These are phyloP conservation scores for Epichloe gansuensis DNA, from an alignment of 2,329 filamentous ascomycete species.

Conservation along the genomic window DNA sequence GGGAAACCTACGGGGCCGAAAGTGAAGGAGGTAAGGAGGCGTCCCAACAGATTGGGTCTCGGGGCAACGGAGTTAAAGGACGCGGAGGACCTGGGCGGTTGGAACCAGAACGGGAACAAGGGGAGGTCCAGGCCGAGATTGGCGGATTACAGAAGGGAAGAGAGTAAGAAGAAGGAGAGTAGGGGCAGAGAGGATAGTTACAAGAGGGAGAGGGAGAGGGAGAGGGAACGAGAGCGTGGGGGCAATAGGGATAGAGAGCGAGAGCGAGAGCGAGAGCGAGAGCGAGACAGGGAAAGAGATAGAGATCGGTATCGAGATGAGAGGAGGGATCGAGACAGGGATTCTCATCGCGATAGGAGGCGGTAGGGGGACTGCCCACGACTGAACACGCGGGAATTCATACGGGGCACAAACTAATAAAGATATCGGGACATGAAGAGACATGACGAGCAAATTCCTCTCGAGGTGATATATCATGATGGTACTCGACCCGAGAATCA, in stretches of 20 bases:
- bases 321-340: conserved; percentile 1
- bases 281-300: conserved; percentile 11
- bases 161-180: conserved; percentile 31
- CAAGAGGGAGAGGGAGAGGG: conserved; percentile 33
- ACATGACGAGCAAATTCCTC: neutral
- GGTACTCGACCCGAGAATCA: neutral
- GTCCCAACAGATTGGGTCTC: conserved; percentile 74
- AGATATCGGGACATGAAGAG: too few species aligned
- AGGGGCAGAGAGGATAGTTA: conserved; percentile 32
- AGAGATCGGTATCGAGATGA: conserved; percentile 1
- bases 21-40: conserved; percentile 52
- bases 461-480: neutral
- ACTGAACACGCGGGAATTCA: too few species aligned
- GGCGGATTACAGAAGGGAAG: conserved; percentile 36
- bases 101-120: conserved; percentile 58
- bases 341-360: conserved; percentile 10
- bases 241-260: conserved; percentile 27
- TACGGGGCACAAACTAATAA: too few species aligned
- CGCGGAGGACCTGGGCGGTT: conserved; percentile 62
- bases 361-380: neutral
- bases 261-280: conserved; percentile 18
- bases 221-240: conserved; percentile 25
- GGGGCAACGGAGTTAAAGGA: conserved; percentile 73
- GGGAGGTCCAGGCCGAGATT: conserved; percentile 31
- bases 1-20: conserved; percentile 42